phyloP scores from a whole-genome alignment of 768 basidiomycete species.

The Amanita exitialis region DNA sequence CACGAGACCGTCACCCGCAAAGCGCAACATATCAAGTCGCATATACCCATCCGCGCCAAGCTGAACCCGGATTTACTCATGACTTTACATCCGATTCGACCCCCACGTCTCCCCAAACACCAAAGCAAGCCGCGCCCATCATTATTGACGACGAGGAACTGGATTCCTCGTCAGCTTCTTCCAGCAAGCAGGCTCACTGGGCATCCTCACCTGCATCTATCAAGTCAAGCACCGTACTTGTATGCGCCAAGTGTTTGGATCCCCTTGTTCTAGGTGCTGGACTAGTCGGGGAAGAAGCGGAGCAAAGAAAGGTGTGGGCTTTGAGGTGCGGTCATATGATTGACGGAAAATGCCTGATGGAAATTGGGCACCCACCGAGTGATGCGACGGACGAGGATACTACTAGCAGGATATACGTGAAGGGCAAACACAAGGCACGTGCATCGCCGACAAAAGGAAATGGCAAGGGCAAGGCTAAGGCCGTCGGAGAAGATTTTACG shows the following conservation, averaged over 20 bases:
- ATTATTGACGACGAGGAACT: slow-evolving; percentile 40
- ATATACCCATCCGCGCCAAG: slow-evolving; percentile 55
- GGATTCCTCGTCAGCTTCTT: slow-evolving; percentile 3
- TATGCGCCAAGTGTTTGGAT: slow-evolving; percentile 59
- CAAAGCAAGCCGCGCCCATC: slow-evolving; percentile 20
- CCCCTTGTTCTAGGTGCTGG: slow-evolving; percentile 48
- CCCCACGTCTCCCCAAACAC: slow-evolving; percentile 9
- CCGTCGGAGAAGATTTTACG: neutral
- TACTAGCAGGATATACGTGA: slow-evolving; percentile 14
- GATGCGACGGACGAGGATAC: slow-evolving; percentile 8
- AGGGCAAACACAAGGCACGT: slow-evolving; percentile 35
- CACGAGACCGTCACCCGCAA: slow-evolving; percentile 9
- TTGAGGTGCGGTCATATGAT: slow-evolving; percentile 71
- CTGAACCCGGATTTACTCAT: slow-evolving; percentile 56
- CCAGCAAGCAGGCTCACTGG: slow-evolving; percentile 4
- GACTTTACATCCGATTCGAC: slow-evolving; percentile 43
- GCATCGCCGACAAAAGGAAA: slow-evolving; percentile 2
- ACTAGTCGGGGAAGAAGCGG: slow-evolving; percentile 33
- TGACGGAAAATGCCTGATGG: slow-evolving; percentile 64
- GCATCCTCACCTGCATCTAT: slow-evolving; percentile 9
- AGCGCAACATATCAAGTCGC: slow-evolving; percentile 37
- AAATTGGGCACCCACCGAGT: slow-evolving; percentile 37
- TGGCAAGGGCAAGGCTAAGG: slow-evolving; percentile 7
- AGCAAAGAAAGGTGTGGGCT: slow-evolving; percentile 50
- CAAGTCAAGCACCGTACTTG: slow-evolving; percentile 34